Conservation (phyloP, 2,329 filamentous ascomycete species). For the Xenoacremonium recifei region DNA sequence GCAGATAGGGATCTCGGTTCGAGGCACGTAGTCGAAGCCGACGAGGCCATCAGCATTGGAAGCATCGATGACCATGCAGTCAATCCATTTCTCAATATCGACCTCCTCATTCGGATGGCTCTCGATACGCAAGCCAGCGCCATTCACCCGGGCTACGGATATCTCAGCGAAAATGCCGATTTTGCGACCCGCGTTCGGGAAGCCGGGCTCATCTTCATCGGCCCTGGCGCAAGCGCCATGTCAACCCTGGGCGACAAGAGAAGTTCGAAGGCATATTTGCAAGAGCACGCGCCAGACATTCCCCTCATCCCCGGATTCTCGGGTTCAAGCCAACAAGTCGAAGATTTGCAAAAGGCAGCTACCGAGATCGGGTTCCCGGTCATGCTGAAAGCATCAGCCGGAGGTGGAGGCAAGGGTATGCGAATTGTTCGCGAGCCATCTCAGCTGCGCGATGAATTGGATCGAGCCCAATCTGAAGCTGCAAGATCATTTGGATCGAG, state of each 20-base stretch:
- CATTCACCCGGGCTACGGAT: conserved; percentile 19
- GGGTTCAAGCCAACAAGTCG: conserved; percentile 7
- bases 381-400: conserved; percentile 42
- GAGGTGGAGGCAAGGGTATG: conserved; percentile 43
- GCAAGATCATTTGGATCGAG: conserved; percentile 34
- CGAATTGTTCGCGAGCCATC: conserved; percentile 17
- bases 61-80: conserved; percentile 5
- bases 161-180: conserved; percentile 43
- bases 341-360: conserved; percentile 6
- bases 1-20: conserved; percentile 13
- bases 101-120: conserved; percentile 11
- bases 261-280: conserved; percentile 17
- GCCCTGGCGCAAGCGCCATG: conserved; percentile 49
- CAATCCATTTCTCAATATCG: conserved; percentile 12
- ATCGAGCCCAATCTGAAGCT: conserved; percentile 33
- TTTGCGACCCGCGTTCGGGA: conserved; percentile 53
- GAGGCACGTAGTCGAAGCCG: conserved; percentile 13
- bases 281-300: conserved; percentile 12
- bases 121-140: conserved; percentile 29
- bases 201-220: conserved; percentile 56
- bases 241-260: conserved; percentile 19
- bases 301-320: conserved; percentile 15
- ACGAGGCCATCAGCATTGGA: conserved; percentile 16
- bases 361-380: conserved; percentile 32
- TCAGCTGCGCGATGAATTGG: conserved; percentile 15